These are phyloP conservation scores for Lecanicillium sp. DNA, from an alignment of 2,329 filamentous ascomycete genomes.

Conservation along the genomic window DNA sequence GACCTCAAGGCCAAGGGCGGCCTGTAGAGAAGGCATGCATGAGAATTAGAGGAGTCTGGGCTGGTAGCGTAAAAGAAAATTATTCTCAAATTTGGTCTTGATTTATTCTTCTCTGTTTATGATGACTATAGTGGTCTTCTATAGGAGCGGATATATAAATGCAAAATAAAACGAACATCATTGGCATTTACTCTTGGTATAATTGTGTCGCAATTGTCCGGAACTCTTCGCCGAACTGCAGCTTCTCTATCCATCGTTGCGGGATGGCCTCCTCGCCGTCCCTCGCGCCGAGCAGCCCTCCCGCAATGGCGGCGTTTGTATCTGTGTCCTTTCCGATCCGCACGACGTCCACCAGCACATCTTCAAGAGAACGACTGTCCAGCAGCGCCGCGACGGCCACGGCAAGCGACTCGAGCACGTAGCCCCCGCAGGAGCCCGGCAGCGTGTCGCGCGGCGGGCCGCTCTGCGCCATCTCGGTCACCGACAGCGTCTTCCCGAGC, in stretches of 20 bases:
- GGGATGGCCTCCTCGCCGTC: conserved; percentile 39
- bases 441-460: conserved; percentile 25
- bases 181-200: background rate
- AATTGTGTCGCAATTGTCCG: background rate
- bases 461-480: conserved; percentile 24
- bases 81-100: background rate
- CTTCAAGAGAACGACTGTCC: conserved; percentile 33
- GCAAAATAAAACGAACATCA: background rate
- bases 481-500: conserved; percentile 21
- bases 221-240: conserved; percentile 38
- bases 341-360: conserved; percentile 41
- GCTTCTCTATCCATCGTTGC: conserved; percentile 29
- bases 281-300: conserved; percentile 39
- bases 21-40: conserved; percentile 17
- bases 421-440: conserved; percentile 29
- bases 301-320: conserved; percentile 41
- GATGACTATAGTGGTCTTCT: too few relatives aligned
- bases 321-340: conserved; percentile 40
- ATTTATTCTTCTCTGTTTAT: background rate
- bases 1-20: conserved; percentile 37
- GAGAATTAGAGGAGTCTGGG: conserved; percentile 12
- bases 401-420: conserved; percentile 37
- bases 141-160: background rate
- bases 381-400: conserved; percentile 37
- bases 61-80: conserved; percentile 1